Evolutionary conservation across 2,329 filamentous ascomycete species (phyloP), one percentile per base, ranked within the genome.

Genomic region (Ascochyta lentis): DNA sequence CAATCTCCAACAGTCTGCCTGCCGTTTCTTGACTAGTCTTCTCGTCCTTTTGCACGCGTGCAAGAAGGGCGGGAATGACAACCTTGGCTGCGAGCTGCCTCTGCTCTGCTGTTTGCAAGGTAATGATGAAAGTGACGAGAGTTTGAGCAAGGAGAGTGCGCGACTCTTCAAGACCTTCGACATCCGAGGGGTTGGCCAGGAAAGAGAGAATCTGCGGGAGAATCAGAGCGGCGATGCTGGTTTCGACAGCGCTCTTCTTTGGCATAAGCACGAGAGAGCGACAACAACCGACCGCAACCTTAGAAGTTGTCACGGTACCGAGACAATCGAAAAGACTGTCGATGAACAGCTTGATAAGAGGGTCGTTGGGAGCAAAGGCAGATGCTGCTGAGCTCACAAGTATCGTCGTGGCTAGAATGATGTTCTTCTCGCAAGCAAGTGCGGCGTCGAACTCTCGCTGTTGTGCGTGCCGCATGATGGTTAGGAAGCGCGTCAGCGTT

Each of bases 371-470:
- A 0, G 87, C 85, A 51, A 98, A 84, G 39, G 88, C 83, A 62
- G 90, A 90, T 56, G 86, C 84, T 6, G 91, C 90, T 37, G 89
- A 89, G 8, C 92, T 96, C 57, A 99, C 87, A 8, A 99, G 83
- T 56, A 99, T 90, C 0, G 95, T 96, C 42, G 89, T 89, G 0
- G 92, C 91, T 43, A 99, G 82, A 5, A 99, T 84, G 4, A 89
- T 90, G 70, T 98, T 99, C 80, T 96, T 97, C 69, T 97, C 94
- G 73, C 92, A 96, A 1, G 89, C 81, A 23, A 99, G 81, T 3
- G 92, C 92, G 5, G 89, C 87, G 19, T 93, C 87, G 4, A 82
- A 84, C 68, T 93, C 90, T 37, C 90, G 84, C 71, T 88, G 90
- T 75, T 93, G 90, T 0, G 88, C 89, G 62, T 90, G 82, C 22